Percentiles rank a stretch among this genome's conserved stretches.
Evolutionary conservation across 345 rosid genomes (phyloP).

Genomic region (Camelina laxa): DNA sequence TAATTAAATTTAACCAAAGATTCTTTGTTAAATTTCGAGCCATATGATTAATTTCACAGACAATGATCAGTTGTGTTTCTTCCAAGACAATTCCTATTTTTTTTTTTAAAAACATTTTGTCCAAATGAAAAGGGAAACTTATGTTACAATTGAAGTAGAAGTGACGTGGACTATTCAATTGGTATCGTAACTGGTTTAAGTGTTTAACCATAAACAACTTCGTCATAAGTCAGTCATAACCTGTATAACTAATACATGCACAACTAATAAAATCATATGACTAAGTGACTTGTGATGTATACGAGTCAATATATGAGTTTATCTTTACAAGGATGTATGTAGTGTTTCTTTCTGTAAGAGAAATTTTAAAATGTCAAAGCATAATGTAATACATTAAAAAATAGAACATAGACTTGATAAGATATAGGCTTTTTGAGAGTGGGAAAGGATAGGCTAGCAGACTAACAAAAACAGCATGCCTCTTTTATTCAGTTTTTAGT

Average conservation of each 20-base stretch:
- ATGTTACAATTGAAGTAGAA: background rate
- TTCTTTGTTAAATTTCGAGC: constrained; percentile 35
- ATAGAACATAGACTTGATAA: constrained; percentile 30
- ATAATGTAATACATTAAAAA: background rate
- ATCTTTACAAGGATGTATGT: background rate
- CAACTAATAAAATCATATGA: background rate
- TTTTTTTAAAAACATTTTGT: background rate
- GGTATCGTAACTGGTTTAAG: background rate
- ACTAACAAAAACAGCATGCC: constrained; percentile 32
- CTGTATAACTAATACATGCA: background rate
- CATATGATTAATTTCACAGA: constrained; percentile 46
- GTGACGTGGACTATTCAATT: background rate
- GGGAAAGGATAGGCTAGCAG: constrained; percentile 34
- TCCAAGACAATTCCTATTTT: constrained; percentile 30
- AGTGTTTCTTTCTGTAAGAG: background rate
- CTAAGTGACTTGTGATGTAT: constrained; percentile 18
- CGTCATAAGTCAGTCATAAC: too few relatives aligned
- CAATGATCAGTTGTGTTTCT: constrained; percentile 39
- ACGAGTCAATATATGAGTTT: constrained; percentile 28
- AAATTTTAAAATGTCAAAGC: constrained; percentile 8
- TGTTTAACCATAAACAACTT: background rate
- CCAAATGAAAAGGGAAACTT: background rate
- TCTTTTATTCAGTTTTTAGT: constrained; percentile 10
- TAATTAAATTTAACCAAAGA: background rate
- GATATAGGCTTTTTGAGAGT: constrained; percentile 41